Conservation (phyloP, 345 rosid species). For the Linum lewisii region DNA sequence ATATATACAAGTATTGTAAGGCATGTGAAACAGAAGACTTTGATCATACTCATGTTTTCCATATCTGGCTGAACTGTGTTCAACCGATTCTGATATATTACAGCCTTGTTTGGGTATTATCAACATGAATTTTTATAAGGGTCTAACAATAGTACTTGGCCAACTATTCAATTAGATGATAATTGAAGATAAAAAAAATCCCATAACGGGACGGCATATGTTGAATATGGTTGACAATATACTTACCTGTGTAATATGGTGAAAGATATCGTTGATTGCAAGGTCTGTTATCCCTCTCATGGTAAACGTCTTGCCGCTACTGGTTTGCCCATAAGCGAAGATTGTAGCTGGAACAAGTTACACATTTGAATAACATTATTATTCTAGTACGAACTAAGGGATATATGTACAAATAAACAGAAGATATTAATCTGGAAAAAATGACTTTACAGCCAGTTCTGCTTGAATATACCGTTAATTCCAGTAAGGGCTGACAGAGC, state of each 20-base stretch:
- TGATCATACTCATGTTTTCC: background rate
- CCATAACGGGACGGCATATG: background rate
- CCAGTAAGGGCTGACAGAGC: conserved; percentile 84
- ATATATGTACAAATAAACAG: background rate
- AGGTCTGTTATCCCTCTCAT: conserved; percentile 81
- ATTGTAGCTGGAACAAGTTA: conserved; percentile 57
- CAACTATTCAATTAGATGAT: too few relatives aligned
- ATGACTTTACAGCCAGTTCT: background rate
- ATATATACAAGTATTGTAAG: too few relatives aligned
- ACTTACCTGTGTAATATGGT: conserved; percentile 56
- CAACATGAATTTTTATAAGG: too few relatives aligned
- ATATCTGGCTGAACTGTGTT: background rate
- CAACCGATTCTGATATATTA: background rate
- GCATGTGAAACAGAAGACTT: background rate
- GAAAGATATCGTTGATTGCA: conserved; percentile 63
- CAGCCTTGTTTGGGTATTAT: background rate
- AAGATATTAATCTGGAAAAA: background rate
- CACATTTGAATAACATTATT: conserved; percentile 3
- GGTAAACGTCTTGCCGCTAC: conserved; percentile 89
- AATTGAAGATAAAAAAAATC: too few relatives aligned
- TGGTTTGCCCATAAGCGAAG: conserved; percentile 90
- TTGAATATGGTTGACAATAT: background rate
- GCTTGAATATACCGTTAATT: conserved; percentile 51
- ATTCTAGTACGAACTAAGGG: background rate
- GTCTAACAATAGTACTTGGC: too few relatives aligned